These are phyloP conservation scores for Colletotrichum sp. DNA, from an alignment of 2,329 filamentous ascomycete species.

Conservation along the genomic window DNA sequence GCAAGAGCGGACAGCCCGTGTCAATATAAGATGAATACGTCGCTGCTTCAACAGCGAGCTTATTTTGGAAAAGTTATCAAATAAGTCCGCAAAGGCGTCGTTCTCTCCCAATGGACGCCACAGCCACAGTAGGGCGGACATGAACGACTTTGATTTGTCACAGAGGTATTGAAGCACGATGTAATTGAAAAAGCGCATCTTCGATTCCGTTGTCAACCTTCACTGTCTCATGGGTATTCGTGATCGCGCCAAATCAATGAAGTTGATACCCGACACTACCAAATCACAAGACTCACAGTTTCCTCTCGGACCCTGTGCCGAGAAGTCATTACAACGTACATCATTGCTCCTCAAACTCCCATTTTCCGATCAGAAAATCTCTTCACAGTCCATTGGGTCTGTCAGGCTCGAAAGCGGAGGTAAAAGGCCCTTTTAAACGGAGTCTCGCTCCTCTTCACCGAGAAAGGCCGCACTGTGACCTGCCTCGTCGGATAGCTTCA, in stretches of 20 bases:
- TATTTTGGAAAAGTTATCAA: no score
- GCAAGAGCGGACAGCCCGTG: no score
- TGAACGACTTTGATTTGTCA: no score
- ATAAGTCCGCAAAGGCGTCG: rapidly evolving
- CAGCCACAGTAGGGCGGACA: no score
- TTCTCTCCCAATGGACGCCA: no score
- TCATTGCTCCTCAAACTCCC: neutral
- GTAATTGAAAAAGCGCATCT: no score
- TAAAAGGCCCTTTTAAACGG: rapidly evolving
- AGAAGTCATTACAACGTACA: neutral
- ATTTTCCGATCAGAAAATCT: neutral
- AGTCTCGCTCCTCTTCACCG: neutral
- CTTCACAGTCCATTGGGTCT: neutral
- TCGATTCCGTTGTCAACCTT: no score
- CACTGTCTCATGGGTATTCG: neutral
- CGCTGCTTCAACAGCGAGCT: no score
- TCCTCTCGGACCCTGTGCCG: rapidly evolving
- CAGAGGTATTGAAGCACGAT: no score
- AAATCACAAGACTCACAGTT: neutral
- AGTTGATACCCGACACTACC: neutral
- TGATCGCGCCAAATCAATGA: neutral
- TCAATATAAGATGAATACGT: no score
- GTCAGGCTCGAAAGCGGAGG: neutral
- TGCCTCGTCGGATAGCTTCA: rapidly evolving
- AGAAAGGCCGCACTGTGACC: rapidly evolving